These are phyloP conservation scores for Aspergillus texensis DNA, from an alignment of 2,329 filamentous ascomycete genomes.

Conservation along the genomic window DNA sequence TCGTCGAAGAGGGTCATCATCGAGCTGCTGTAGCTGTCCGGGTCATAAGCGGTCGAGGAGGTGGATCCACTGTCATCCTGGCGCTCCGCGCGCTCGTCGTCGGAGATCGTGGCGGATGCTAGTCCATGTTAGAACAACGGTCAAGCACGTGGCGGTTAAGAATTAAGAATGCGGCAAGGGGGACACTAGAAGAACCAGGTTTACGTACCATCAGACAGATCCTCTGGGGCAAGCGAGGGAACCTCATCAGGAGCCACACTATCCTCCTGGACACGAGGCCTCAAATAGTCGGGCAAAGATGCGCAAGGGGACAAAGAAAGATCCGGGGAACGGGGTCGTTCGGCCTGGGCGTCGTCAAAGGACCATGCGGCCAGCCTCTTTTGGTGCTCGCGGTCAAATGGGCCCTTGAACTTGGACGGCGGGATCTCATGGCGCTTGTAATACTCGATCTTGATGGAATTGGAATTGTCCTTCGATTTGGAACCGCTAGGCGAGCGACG, in stretches of 20 bases:
- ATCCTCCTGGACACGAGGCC: slow-evolving; percentile 25
- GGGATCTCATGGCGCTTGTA: slow-evolving; percentile 52
- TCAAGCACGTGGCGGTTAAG: background rate
- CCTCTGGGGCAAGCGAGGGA: slow-evolving; percentile 16
- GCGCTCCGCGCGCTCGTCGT: slow-evolving; percentile 29
- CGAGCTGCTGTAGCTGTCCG: slow-evolving; percentile 38
- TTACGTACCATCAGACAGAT: slow-evolving; percentile 24
- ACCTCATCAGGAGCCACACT: slow-evolving; percentile 20
- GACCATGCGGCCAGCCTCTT: slow-evolving; percentile 48
- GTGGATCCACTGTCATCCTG: slow-evolving; percentile 35
- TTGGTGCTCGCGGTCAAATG: slow-evolving; percentile 50
- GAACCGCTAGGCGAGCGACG: slow-evolving; percentile 29
- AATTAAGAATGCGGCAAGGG: background rate
- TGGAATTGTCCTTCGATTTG: slow-evolving; percentile 33
- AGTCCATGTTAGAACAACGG: slow-evolving; percentile 15
- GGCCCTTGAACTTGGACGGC: slow-evolving; percentile 52
- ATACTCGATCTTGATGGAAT: slow-evolving; percentile 50
- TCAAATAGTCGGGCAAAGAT: slow-evolving; percentile 29
- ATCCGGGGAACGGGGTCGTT: slow-evolving; percentile 39
- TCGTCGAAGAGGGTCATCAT: slow-evolving; percentile 38
- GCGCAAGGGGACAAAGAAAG: slow-evolving; percentile 43
- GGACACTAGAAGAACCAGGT: background rate
- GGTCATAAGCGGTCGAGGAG: slow-evolving; percentile 40
- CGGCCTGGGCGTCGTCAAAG: slow-evolving; percentile 40
- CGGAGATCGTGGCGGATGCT: slow-evolving; percentile 24